Conservation (phyloP, 2,329 filamentous ascomycete species). For the Alternaria triticimaculans region DNA sequence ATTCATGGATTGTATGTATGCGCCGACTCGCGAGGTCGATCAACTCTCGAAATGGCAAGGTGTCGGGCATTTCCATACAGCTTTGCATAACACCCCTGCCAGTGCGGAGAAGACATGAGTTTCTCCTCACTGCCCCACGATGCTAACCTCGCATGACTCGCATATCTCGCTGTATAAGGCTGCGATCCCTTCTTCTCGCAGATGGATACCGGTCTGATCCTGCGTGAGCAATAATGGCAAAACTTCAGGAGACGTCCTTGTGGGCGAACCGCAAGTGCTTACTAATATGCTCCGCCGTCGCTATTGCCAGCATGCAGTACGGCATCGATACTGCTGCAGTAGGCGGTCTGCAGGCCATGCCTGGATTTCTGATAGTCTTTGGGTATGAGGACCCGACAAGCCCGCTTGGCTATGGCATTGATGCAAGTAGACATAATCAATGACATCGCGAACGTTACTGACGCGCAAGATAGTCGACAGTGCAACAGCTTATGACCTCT, state of each 20-base stretch:
- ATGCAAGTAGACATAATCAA: constrained; percentile 32
- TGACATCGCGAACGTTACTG: background rate
- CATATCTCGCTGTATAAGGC: background rate
- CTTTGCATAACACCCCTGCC: background rate
- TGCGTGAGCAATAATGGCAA: background rate
- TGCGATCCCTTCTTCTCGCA: background rate
- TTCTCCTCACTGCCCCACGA: background rate
- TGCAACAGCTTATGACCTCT: constrained; percentile 62
- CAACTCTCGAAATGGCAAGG: background rate
- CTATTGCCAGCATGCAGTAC: constrained; percentile 61
- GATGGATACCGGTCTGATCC: background rate
- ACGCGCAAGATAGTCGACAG: constrained; percentile 48
- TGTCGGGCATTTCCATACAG: background rate
- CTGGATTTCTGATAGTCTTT: constrained; percentile 60
- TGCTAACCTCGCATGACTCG: background rate
- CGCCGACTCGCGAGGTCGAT: background rate
- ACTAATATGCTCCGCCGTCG: constrained; percentile 55
- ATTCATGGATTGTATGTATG: constrained; percentile 24
- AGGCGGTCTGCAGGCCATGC: constrained; percentile 48
- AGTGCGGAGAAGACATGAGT: background rate
- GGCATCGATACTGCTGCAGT: constrained; percentile 58
- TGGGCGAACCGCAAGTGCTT: constrained; percentile 54
- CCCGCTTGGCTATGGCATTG: constrained; percentile 51
- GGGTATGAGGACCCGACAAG: constrained; percentile 54
- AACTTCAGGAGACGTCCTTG: constrained; percentile 18